Base-by-base conservation (phyloP, 2,329 filamentous ascomycete species). In the Cryphonectria naterciae region DNA sequence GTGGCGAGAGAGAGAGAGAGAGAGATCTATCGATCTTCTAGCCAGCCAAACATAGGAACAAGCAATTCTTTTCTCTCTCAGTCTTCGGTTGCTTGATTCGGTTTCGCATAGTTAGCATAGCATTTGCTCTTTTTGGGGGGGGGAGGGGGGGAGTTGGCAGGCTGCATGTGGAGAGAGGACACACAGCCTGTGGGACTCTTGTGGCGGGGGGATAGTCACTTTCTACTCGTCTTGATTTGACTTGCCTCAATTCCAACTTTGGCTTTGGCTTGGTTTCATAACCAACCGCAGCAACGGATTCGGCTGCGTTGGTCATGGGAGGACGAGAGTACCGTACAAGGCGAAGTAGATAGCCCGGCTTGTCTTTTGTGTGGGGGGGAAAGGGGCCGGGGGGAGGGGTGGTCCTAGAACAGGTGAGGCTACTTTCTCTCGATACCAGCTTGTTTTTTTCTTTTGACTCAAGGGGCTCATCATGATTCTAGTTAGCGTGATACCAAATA, bases 91-190 rank as follows among this genome's bases (percentile, higher is more conserved):
- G 41, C 13, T 43, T 67, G 19, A 11, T 4, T 37, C 11, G 43
- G 32, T 28, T 19, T 65, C 43, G 64, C 39, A 65, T 65, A 22
- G 32, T 22, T 66, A 22, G 64, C 64, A 66, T 66, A 39, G 46
- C 64, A 19, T 54, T 66, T n/a, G 58, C 28, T 5, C 52, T 65
- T 65, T 32, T 4, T 32, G 3, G 32, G 32, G 32, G 32, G 32
- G 32, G 4, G 32, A 4, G 32, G 32, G 32, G 32, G 2, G 32
- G 4, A 4, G 32, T 4, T 32, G 17, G 43, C 43, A 49, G 43
- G 6, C 43, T 49, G 43, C 43, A 25, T 10, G 4, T 56, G 25
- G 52, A 11, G 37, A 39, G 32, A 28, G 25, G n/a, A 7, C 4
- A 15, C 4, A 11, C 15, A 19, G 25, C 17, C 28, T 58, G 54